Evolutionary conservation across 345 rosid species (phyloP).

Genomic region (Mangifera indica): DNA sequence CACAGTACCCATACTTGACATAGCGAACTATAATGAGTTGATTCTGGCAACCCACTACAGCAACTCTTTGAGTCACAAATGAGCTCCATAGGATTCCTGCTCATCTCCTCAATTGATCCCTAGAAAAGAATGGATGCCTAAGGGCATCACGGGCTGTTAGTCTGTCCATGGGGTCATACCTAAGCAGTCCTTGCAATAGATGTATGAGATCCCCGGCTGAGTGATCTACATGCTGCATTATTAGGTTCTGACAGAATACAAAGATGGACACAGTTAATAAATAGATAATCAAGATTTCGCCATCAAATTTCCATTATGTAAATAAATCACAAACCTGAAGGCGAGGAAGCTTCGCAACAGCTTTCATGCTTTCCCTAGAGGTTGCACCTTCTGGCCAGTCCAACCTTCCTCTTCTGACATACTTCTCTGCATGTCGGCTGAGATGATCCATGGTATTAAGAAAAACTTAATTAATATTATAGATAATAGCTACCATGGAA

Average conservation of each 20-base stretch:
- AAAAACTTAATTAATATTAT: no score
- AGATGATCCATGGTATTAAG: neutral
- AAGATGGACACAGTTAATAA: neutral
- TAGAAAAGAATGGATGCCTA: conserved; percentile 66
- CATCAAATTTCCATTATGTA: no score
- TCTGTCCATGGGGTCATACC: conserved; percentile 64
- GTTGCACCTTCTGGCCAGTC: conserved; percentile 93
- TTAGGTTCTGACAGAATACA: conserved; percentile 51
- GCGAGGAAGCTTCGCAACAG: conserved; percentile 68
- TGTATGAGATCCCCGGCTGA: conserved; percentile 85
- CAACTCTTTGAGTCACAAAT: neutral
- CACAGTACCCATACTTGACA: neutral
- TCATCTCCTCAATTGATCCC: conserved; percentile 53
- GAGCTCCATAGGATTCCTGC: no score
- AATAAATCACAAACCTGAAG: conserved; percentile 53
- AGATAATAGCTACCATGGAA: neutral
- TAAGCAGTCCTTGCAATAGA: conserved; percentile 67
- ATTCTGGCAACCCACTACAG: no score
- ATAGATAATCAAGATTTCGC: neutral
- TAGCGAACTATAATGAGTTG: neutral
- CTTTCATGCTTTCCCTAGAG: conserved; percentile 77
- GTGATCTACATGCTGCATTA: conserved; percentile 86
- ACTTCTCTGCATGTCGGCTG: conserved; percentile 80
- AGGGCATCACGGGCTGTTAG: conserved; percentile 78
- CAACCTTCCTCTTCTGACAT: conserved; percentile 73